A percentile compares a stretch with the other conserved stretches of the same genome.
phyloP scores from a whole-genome alignment of 1,284 basidiomycete genomes.

The Apiotrichum akiyoshidainum region DNA sequence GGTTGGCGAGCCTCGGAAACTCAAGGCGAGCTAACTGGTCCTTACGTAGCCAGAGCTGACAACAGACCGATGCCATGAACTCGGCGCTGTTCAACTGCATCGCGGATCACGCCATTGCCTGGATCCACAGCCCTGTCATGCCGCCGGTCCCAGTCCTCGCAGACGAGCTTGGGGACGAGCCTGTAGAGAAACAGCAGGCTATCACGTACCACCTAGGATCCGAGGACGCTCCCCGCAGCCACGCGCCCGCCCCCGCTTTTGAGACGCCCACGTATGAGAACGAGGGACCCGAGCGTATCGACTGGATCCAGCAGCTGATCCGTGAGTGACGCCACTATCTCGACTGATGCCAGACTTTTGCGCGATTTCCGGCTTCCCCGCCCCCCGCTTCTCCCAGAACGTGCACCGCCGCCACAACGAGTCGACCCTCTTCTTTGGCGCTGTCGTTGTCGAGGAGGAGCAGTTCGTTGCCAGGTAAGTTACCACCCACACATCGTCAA shows the following conservation, averaged over 20 bases:
- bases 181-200: background rate
- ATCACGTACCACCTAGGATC: too few species aligned
- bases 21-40: constrained; percentile 37
- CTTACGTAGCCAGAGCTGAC: too few species aligned
- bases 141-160: constrained; percentile 2
- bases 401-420: constrained; percentile 3
- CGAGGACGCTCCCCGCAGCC: too few species aligned
- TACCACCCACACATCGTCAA: background rate
- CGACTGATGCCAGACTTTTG: constrained; percentile 20
- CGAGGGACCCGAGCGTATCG: background rate
- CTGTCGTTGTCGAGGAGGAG: constrained; percentile 19
- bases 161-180: background rate
- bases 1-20: constrained; percentile 23
- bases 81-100: constrained; percentile 28
- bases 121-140: constrained; percentile 24
- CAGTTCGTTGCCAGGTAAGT: constrained; percentile 13
- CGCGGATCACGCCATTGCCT: constrained; percentile 28
- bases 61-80: constrained; percentile 36
- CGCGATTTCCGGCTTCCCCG: constrained; percentile 3
- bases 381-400: constrained; percentile 15
- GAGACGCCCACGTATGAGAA: constrained; percentile 7
- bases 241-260: background rate
- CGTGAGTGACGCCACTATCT: background rate
- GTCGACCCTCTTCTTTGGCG: constrained; percentile 15
- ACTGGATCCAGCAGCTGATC: constrained; percentile 19